Evolutionary conservation across 345 rosid genomes (phyloP).

Genomic region (Gossypium anomalum): DNA sequence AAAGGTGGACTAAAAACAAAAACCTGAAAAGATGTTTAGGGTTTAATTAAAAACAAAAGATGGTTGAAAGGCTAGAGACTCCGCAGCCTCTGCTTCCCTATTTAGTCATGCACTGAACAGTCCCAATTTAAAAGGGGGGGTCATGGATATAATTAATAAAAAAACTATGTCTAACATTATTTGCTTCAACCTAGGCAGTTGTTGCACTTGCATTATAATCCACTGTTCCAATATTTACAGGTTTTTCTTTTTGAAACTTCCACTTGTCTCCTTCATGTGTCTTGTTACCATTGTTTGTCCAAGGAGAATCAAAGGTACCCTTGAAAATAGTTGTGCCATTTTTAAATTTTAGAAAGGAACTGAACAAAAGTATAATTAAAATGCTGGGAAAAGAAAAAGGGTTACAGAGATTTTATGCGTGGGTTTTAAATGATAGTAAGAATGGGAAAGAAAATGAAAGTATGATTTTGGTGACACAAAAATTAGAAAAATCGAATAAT

Average conservation of each 20-base stretch:
- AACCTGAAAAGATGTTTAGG: neutral
- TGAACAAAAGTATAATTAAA: neutral
- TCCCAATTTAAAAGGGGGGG: neutral
- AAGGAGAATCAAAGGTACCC: neutral
- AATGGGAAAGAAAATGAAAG: neutral
- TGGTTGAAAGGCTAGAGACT: neutral
- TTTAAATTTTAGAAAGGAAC: neutral
- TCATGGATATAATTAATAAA: neutral
- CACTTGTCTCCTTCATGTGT: neutral
- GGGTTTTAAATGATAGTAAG: conserved; percentile 8
- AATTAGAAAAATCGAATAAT: too few relatives aligned
- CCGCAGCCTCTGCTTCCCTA: neutral
- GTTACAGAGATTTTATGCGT: neutral
- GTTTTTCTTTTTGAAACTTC: neutral
- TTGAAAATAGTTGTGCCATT: neutral
- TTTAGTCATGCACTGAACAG: conserved; percentile 8
- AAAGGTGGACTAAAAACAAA: too few relatives aligned
- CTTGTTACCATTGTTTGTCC: neutral
- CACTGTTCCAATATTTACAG: neutral
- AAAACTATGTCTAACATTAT: neutral
- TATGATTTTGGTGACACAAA: neutral
- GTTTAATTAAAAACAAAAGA: neutral
- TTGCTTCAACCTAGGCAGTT: neutral
- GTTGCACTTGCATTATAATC: neutral
- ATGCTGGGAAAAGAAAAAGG: neutral